phyloP scores from a whole-genome alignment of 2,329 filamentous ascomycete species.

The Aureobasidium sp. region DNA sequence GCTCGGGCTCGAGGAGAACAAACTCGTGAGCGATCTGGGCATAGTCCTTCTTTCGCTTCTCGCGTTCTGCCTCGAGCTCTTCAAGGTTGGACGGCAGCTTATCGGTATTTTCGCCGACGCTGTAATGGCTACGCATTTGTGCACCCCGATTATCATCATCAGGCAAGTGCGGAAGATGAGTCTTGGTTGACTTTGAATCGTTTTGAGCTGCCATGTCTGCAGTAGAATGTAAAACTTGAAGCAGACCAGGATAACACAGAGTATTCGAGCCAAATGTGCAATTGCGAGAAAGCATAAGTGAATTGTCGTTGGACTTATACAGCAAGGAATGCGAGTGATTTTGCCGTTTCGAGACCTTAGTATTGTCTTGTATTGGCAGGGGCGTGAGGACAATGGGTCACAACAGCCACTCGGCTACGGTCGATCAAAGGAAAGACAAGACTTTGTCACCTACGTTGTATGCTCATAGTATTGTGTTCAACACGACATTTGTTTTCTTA shows the following conservation, averaged over 20 bases:
- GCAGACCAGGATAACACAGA: neutral
- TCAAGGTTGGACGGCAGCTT: neutral
- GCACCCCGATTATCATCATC: neutral
- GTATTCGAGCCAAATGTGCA: neutral
- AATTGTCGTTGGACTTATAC: neutral
- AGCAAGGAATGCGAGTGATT: neutral
- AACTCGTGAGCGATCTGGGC: constrained; percentile 9
- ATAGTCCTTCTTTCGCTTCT: constrained; percentile 1
- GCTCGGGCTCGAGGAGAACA: neutral
- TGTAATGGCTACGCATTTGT: neutral
- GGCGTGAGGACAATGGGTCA: neutral
- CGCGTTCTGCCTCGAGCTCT: neutral
- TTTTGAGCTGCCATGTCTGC: neutral
- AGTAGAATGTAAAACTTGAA: neutral
- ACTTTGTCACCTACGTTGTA: neutral
- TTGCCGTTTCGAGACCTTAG: neutral
- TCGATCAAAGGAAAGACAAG: neutral
- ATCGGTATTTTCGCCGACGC: neutral
- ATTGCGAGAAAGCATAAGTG: neutral
- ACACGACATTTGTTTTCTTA: too few relatives aligned
- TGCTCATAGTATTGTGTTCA: too few relatives aligned
- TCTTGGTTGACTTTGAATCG: neutral
- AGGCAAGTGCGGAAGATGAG: neutral
- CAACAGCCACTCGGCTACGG: neutral
- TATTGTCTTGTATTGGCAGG: neutral